A percentile compares a stretch with the other conserved stretches of the same genome.
These are phyloP conservation scores for Magnolia officinalis DNA, from an alignment of 164 flowering plant genomes.

Conservation along the genomic window DNA sequence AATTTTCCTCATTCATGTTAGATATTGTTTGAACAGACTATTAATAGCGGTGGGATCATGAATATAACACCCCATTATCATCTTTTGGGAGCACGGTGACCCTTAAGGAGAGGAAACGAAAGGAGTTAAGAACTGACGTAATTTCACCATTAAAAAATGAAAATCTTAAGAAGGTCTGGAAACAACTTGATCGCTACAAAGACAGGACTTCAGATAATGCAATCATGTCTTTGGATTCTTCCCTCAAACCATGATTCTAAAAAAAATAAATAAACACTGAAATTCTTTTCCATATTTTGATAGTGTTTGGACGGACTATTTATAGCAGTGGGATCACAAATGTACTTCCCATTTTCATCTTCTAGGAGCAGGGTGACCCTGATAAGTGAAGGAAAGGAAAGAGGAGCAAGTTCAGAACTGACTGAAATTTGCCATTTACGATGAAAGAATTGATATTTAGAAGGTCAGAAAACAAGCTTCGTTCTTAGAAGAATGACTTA, in stretches of 20 bases:
- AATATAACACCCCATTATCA: neutral
- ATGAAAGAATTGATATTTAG: no score
- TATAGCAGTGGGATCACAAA: no score
- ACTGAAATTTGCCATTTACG: no score
- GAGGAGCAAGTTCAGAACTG: no score
- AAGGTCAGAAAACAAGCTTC: no score
- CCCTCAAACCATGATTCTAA: neutral
- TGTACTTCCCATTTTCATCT: no score
- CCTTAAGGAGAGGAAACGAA: neutral
- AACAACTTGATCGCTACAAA: neutral
- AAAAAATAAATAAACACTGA: neutral
- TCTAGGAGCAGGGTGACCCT: no score
- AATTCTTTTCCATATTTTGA: neutral
- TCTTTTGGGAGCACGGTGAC: neutral
- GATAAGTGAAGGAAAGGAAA: no score
- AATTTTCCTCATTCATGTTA: neutral
- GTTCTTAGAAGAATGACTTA: no score
- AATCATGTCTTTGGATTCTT: no score
- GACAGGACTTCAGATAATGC: no score
- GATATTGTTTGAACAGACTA: neutral
- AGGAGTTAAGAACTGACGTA: neutral
- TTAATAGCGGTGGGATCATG: no score
- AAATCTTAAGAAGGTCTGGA: neutral
- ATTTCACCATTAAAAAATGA: neutral
- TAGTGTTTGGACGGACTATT: neutral